Evolutionary conservation across 1,284 basidiomycete genomes (phyloP).

Genomic region (Leccinum griseonigrum): DNA sequence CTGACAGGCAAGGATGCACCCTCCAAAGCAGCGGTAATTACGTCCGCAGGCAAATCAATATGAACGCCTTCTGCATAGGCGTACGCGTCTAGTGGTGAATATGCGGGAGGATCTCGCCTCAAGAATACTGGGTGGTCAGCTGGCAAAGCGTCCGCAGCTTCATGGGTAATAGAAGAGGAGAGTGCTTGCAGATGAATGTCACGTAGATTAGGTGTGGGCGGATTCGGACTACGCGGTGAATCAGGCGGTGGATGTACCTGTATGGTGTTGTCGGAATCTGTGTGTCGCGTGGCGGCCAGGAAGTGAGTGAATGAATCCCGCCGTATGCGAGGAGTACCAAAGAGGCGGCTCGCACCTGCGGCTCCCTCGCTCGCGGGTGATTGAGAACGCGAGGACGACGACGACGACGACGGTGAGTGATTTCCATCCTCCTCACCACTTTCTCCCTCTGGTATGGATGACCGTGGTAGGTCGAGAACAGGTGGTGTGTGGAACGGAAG

Average conservation of each 20-base stretch:
- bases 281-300: conserved; percentile 50
- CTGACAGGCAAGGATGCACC: conserved; percentile 57
- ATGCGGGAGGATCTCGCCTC: conserved; percentile 71
- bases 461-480: conserved; percentile 48
- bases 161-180: conserved; percentile 36
- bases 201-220: conserved; percentile 72
- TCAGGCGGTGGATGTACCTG: conserved; percentile 75
- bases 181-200: conserved; percentile 77
- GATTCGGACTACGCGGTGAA: conserved; percentile 69
- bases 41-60: conserved; percentile 78
- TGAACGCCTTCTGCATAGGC: conserved; percentile 79
- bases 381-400: conserved; percentile 46
- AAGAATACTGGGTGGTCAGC: conserved; percentile 30
- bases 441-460: conserved; percentile 35
- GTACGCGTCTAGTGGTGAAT: conserved; percentile 78
- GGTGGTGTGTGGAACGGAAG: conserved; percentile 55
- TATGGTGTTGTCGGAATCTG: conserved; percentile 62
- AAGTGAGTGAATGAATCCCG: conserved; percentile 60
- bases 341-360: conserved; percentile 77
- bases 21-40: conserved; percentile 78
- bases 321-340: conserved; percentile 66
- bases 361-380: conserved; percentile 49
- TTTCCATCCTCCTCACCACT: conserved; percentile 25
- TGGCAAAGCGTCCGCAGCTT: conserved; percentile 16
- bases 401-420: conserved; percentile 31